Percentiles rank a stretch among this genome's conserved stretches.
Conservation (phyloP, 2,329 filamentous ascomycete genomes). For the Colletotrichum limetticola region DNA sequence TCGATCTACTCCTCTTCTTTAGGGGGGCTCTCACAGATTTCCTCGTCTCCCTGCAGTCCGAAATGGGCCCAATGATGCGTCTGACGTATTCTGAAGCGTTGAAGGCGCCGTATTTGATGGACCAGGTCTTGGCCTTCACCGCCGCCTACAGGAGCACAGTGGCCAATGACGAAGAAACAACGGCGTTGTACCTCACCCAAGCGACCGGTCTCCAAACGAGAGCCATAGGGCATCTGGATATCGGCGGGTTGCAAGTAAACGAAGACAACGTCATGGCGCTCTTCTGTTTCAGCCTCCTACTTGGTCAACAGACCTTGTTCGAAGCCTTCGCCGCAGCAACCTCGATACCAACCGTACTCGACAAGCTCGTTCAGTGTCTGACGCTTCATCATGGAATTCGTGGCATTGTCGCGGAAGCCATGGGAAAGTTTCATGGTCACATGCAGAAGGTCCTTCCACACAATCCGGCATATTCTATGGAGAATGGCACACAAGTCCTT, state of each 20-base stretch:
- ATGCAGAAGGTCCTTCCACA: neutral
- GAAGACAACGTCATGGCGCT: conserved; percentile 50
- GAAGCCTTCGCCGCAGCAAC: conserved; percentile 44
- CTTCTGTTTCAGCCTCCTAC: conserved; percentile 55
- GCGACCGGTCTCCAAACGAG: conserved; percentile 57
- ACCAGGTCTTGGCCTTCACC: conserved; percentile 57
- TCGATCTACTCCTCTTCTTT: conserved; percentile 9
- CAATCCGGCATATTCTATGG: neutral
- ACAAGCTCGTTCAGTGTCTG: conserved; percentile 51
- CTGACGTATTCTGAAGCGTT: neutral
- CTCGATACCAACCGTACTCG: conserved; percentile 37
- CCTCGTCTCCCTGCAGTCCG: neutral
- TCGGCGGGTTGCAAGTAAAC: conserved; percentile 38
- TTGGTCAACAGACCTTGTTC: conserved; percentile 60
- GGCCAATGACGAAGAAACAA: conserved; percentile 33
- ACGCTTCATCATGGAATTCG: conserved; percentile 55
- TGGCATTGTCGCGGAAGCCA: conserved; percentile 40
- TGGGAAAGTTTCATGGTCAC: neutral
- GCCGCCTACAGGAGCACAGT: conserved; percentile 53
- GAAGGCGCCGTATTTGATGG: conserved; percentile 55
- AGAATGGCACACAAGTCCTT: neutral
- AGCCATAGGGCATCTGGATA: conserved; percentile 51
- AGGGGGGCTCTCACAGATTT: neutral
- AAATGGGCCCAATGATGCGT: neutral
- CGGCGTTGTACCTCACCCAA: conserved; percentile 45